Percentiles rank a stretch among this genome's conserved stretches.
phyloP scores from a whole-genome alignment of 352 stramenopile genomes.

The Pythium sp. region DNA sequence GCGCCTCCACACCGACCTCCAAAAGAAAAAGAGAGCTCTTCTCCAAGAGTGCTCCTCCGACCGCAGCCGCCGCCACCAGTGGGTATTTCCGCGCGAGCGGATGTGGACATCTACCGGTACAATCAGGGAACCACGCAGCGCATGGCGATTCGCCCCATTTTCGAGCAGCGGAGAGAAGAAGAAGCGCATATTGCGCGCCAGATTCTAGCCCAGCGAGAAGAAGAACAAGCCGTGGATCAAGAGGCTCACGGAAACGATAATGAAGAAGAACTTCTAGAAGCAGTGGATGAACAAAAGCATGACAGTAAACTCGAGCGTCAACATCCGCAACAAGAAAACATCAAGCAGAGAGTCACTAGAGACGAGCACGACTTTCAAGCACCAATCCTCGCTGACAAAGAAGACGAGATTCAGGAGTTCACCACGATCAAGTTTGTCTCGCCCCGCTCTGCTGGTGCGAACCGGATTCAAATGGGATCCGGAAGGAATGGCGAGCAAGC shows the following conservation, averaged over 20 bases:
- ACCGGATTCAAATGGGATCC: neutral
- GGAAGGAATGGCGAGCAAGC: neutral
- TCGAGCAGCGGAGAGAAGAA: slow-evolving; percentile 52
- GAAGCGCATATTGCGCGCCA: slow-evolving; percentile 28
- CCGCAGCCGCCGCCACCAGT: slow-evolving; percentile 34
- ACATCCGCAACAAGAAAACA: neutral
- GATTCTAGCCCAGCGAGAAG: slow-evolving; percentile 26
- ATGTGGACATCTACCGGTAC: slow-evolving; percentile 66
- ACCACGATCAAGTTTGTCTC: slow-evolving; percentile 5
- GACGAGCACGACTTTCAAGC: neutral
- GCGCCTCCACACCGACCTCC: slow-evolving; percentile 9
- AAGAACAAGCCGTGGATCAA: slow-evolving; percentile 2
- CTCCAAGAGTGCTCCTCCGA: slow-evolving; percentile 25
- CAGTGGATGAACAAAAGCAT: neutral
- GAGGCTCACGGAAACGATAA: neutral
- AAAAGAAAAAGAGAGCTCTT: slow-evolving; percentile 23
- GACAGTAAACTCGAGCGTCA: neutral
- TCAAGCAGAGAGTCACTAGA: neutral
- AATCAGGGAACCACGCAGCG: slow-evolving; percentile 47
- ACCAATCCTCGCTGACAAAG: neutral
- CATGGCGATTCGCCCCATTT: slow-evolving; percentile 71
- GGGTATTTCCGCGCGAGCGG: slow-evolving; percentile 40
- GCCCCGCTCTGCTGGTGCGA: slow-evolving; percentile 5
- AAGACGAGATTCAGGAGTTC: slow-evolving; percentile 9
- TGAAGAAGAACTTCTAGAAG: neutral